Evolutionary conservation across 208 protist species (phyloP).

Genomic region (Trypanosoma conorhini): DNA sequence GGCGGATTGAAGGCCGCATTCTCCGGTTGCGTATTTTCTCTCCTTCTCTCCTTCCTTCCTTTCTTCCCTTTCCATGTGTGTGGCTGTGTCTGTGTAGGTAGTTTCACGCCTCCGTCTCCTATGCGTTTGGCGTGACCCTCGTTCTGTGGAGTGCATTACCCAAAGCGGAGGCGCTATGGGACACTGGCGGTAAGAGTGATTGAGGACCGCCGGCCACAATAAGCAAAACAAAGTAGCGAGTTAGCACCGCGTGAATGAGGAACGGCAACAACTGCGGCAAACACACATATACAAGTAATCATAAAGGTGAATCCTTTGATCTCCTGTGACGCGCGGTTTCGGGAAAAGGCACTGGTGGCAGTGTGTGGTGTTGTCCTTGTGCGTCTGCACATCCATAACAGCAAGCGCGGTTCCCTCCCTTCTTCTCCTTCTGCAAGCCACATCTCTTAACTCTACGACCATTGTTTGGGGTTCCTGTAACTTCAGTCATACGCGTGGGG

Average conservation of each 20-base stretch:
- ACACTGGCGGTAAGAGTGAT: not conserved
- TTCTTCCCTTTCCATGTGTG: not conserved
- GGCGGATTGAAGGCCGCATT: not conserved
- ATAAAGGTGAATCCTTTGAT: too few species aligned
- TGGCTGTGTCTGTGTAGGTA: not conserved
- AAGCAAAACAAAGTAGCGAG: too few species aligned
- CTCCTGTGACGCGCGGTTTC: too few species aligned
- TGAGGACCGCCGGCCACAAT: not conserved
- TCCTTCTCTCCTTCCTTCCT: constrained; percentile 12
- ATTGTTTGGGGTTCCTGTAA: not conserved
- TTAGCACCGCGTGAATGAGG: too few species aligned
- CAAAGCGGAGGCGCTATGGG: not conserved
- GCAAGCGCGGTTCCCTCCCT: not conserved
- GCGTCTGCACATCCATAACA: not conserved
- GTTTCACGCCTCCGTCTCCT: not conserved
- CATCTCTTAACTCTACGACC: not conserved
- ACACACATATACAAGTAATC: too few species aligned
- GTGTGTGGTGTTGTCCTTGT: too few species aligned
- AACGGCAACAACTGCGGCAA: too few species aligned
- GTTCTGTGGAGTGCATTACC: not conserved
- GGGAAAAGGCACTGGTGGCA: too few species aligned
- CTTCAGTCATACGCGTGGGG: not conserved
- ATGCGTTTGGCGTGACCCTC: not conserved
- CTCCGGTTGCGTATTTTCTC: constrained; percentile 6
- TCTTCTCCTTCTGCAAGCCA: not conserved